Base-by-base conservation (phyloP, 805 yeast genomes). In the Kregervanrija pseudodelftensis region DNA sequence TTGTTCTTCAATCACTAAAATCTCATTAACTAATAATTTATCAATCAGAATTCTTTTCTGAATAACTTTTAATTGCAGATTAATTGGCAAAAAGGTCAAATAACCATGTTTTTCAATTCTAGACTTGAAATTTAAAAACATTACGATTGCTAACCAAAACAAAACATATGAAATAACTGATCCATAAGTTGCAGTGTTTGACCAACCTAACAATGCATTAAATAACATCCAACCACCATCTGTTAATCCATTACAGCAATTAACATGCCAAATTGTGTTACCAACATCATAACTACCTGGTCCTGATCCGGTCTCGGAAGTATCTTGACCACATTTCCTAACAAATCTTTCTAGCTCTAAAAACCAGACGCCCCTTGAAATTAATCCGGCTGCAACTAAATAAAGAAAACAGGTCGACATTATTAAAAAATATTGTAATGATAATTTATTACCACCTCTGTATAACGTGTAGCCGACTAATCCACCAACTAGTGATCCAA, bases 211-310 rank as follows among this genome's bases (percentile, higher is more conserved):
- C 5, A 89, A 69, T 1, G 95, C 96, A 33, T 90, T 87, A 55
- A 85, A 72, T 33, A 89, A 69, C 95, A 88, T 87, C 95, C 95
- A 89, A 31, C 82, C 79, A 4, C 95, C 95, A 57, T 89, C 96
- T n/a, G 76, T 84, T 53, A 85, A 83, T 17, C 95, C 95, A 61
- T 88, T 88, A 66, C 97, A 89, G 63, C 96, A 88, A 64, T 89
- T 87, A 22, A 89, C 95, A 61, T 89, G 97, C 97, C 97, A 89
- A 2, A 89, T 80, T 7, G 93, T 80, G 40, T 72, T 76, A 15
- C 75, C 52, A 16, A 89, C 81, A 56, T 89, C 95, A 58, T 89
- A 89, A 0, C 95, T 84, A 0, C 97, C 97, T 0, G 96, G 96
- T 0, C 97, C 97, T 35, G 83, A 82, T 2, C 97, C 97, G 1